These are phyloP conservation scores for Salix udensis DNA, from an alignment of 345 rosid genomes.

Conservation along the genomic window DNA sequence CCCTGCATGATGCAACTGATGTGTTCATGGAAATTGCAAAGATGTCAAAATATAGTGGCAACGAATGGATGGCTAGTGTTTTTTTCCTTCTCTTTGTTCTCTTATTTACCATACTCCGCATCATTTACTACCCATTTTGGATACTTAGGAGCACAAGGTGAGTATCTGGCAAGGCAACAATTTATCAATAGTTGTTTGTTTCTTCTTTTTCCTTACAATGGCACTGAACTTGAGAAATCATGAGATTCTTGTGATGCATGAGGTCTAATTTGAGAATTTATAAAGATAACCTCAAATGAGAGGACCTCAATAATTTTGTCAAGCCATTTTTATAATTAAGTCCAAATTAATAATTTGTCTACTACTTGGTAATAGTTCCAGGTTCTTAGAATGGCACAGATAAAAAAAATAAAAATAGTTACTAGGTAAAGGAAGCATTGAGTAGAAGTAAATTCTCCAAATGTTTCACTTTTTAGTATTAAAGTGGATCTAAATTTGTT, in stretches of 20 bases:
- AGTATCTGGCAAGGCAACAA: background rate
- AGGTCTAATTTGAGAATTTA: background rate
- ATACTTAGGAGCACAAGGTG: constrained; percentile 79
- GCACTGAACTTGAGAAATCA: background rate
- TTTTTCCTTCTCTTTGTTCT: constrained; percentile 48
- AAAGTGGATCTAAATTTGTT: too few relatives aligned
- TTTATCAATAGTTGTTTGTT: background rate
- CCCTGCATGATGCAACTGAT: constrained; percentile 74
- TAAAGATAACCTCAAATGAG: too few relatives aligned
- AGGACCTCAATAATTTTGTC: too few relatives aligned
- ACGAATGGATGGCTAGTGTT: constrained; percentile 47
- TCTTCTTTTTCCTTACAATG: background rate
- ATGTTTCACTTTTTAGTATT: too few relatives aligned
- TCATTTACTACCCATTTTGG: constrained; percentile 65
- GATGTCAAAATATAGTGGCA: constrained; percentile 83
- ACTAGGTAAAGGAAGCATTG: too few relatives aligned
- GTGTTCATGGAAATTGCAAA: constrained; percentile 71
- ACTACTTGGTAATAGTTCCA: too few relatives aligned
- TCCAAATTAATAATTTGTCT: too few relatives aligned
- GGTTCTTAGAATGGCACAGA: too few relatives aligned
- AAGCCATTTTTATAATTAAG: too few relatives aligned
- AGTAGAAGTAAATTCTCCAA: too few relatives aligned
- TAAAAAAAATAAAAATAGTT: too few relatives aligned
- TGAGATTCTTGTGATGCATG: background rate
- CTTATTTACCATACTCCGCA: constrained; percentile 57